These are phyloP conservation scores for Fusarium sp. DNA, from an alignment of 2,329 filamentous ascomycete genomes.

Conservation along the genomic window DNA sequence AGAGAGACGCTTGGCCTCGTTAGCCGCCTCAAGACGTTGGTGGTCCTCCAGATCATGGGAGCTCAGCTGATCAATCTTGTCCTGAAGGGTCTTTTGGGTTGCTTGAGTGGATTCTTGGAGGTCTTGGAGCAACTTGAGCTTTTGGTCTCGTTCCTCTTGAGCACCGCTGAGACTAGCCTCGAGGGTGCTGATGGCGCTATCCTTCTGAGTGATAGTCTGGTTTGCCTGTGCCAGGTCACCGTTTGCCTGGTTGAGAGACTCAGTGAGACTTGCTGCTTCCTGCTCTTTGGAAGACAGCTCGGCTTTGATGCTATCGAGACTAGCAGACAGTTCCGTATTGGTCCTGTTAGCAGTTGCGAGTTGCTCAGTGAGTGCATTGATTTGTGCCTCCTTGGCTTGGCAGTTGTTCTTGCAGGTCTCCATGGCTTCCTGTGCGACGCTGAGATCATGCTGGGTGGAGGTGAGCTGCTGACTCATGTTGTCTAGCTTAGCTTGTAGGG, in stretches of 20 bases:
- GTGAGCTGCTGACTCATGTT: not conserved
- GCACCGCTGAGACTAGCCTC: not conserved
- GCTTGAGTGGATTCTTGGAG: not conserved
- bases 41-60: not conserved
- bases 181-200: not conserved
- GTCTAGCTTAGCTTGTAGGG: not conserved
- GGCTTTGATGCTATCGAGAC: not conserved
- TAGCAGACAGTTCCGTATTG: not conserved
- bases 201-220: not conserved
- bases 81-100: slow-evolving; percentile 1
- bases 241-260: not conserved
- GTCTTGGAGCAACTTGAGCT: not conserved
- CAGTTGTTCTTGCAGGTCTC: not conserved
- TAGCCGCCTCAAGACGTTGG: not conserved
- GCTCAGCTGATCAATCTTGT: not conserved
- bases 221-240: not conserved
- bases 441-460: not conserved
- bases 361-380: not conserved
- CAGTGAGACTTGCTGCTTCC: not conserved
- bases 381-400: not conserved
- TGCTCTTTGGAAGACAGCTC: not conserved
- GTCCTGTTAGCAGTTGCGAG: not conserved
- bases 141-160: not conserved
- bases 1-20: slow-evolving; percentile 1
- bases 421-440: not conserved